phyloP scores from a whole-genome alignment of 768 basidiomycete genomes.

The Mycena rebaudengoi region DNA sequence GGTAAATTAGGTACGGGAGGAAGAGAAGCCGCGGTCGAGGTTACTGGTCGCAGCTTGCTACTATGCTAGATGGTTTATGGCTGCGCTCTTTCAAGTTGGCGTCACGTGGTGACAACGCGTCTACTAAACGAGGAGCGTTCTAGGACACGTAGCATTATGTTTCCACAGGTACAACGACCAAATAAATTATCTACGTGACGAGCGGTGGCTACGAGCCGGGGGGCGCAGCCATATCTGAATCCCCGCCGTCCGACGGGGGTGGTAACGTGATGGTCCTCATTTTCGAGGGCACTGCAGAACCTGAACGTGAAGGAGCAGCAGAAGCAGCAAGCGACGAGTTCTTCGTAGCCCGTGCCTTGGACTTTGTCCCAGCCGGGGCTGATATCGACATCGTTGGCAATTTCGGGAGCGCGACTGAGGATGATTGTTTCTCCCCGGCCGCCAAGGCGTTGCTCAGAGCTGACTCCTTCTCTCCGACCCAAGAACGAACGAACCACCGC shows the following conservation, averaged over 20 bases:
- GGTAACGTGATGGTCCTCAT: constrained; percentile 70
- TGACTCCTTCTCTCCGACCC: constrained; percentile 88
- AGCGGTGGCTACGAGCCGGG: constrained; percentile 33
- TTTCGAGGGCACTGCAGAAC: constrained; percentile 67
- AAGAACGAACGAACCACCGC: constrained; percentile 80
- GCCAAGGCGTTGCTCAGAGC: constrained; percentile 57
- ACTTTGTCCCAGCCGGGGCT: constrained; percentile 51
- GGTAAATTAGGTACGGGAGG: constrained; percentile 22
- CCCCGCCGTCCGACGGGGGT: constrained; percentile 60
- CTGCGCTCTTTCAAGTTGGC: background rate
- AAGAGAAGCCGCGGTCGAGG: constrained; percentile 11
- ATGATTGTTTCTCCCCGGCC: constrained; percentile 36
- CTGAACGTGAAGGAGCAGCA: constrained; percentile 64
- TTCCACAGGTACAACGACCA: no score
- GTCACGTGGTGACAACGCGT: constrained; percentile 15
- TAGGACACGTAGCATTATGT: no score
- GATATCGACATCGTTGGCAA: constrained; percentile 54
- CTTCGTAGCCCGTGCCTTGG: constrained; percentile 51
- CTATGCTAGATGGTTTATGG: background rate
- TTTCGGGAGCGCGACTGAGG: constrained; percentile 46
- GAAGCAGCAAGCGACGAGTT: constrained; percentile 56
- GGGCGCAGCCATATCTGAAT: constrained; percentile 51
- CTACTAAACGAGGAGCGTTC: no score
- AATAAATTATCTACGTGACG: constrained; percentile 4
- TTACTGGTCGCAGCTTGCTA: background rate